Evolutionary conservation across 345 rosid species (phyloP), one percentile per base, ranked within the genome.

Genomic region (Chamaenerion angustifolium): DNA sequence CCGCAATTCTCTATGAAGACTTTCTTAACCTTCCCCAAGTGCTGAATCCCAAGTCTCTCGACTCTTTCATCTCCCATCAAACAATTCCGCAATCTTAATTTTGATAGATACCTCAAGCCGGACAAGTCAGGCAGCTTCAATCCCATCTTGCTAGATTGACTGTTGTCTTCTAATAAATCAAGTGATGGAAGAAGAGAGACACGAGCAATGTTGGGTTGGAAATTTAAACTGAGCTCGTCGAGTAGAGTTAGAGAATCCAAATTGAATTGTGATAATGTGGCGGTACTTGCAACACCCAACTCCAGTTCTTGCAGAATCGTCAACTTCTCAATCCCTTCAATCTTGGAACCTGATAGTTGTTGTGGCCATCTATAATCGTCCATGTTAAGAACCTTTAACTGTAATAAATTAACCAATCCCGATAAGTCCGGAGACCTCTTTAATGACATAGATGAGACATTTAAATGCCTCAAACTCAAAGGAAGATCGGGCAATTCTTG

Each of bases 351-450:
- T 14, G 4, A 25, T 41, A 55, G 3, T 40, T n/a, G 17, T 45
- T 55, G 50, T 25, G 25, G 41, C 42, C 16, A 10, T 13, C 2
- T n/a, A 27, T 16, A 8, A 49, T 40, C 17, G 40, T 0, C 42
- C 16, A 2, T 11, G 16, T 27, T 1, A n/a, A 41, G 12, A 5
- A 55, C 11, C 18, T 12, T 10, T 49, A 55, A 15, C 0, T 0
- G 2, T 16, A 13, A 11, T 16, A 55, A 40, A 18, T 55, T 45
- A n/a, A 0, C 16, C 46, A 49, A 17, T 9, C 25, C 48, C 4
- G 61, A 57, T 13, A 49, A 47, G 48, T 57, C 54, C 17, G 61
- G 54, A 27, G 48, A n/a, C 8, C 17, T 48, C 47, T 49, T 41
- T 16, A 57, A 49, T n/a, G 54, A 11, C 17, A 10, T 23, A 23